A percentile compares a stretch with the other conserved stretches of the same genome.
Conservation (phyloP, 495 filamentous ascomycete species). For the Talaromyces proteolyticus region DNA sequence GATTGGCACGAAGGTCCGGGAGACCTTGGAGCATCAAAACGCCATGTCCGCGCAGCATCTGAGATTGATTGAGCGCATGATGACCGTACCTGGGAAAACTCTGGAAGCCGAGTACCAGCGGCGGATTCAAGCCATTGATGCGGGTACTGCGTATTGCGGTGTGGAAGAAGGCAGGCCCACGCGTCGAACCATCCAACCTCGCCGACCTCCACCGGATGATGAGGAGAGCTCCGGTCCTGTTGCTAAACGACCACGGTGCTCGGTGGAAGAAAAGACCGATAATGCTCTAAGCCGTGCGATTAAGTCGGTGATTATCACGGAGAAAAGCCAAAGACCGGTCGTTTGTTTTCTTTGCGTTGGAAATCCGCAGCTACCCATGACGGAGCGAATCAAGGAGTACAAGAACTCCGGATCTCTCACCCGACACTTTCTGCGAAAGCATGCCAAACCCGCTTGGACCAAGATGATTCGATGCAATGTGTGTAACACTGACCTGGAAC, state of each 20-base stretch:
- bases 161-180: slow-evolving; percentile 17
- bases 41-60: slow-evolving; percentile 19
- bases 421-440: slow-evolving; percentile 10
- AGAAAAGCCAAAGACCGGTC: slow-evolving; percentile 4
- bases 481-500: background rate
- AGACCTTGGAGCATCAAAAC: slow-evolving; percentile 11
- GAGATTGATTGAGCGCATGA: slow-evolving; percentile 17
- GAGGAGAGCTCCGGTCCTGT: slow-evolving; percentile 1
- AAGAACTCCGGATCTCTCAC: slow-evolving; percentile 10
- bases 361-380: slow-evolving; percentile 12
- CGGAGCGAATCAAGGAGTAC: slow-evolving; percentile 5
- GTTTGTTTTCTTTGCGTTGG: slow-evolving; percentile 13
- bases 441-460: slow-evolving; percentile 12
- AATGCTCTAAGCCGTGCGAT: slow-evolving; percentile 10
- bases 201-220: slow-evolving; percentile 1
- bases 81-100: slow-evolving; percentile 16
- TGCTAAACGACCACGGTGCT: slow-evolving; percentile 6
- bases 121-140: slow-evolving; percentile 19
- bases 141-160: slow-evolving; percentile 23
- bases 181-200: slow-evolving; percentile 2
- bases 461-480: background rate
- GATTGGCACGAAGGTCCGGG: slow-evolving; percentile 16
- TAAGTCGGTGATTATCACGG: slow-evolving; percentile 12
- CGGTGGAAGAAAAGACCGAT: slow-evolving; percentile 7
- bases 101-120: slow-evolving; percentile 17